phyloP scores from a whole-genome alignment of 768 basidiomycete species.

The Russula sp. region DNA sequence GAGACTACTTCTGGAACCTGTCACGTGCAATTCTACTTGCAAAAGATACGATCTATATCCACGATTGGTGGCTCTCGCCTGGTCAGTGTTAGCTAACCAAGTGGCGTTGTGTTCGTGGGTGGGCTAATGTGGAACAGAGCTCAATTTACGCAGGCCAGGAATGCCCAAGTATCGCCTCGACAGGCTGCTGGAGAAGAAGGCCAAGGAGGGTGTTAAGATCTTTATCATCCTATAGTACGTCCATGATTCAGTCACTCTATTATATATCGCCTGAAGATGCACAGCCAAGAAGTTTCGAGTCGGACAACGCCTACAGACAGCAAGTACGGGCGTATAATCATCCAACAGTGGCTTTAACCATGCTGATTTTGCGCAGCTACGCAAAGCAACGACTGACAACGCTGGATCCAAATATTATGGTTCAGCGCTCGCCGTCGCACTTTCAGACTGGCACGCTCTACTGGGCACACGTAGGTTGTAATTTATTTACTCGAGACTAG shows the following conservation, averaged over 20 bases:
- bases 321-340: constrained; percentile 44
- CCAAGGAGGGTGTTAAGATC: constrained; percentile 92
- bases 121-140: constrained; percentile 38
- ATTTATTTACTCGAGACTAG: neutral
- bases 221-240: constrained; percentile 89
- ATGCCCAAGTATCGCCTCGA: constrained; percentile 86
- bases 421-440: constrained; percentile 95
- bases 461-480: constrained; percentile 84
- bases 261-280: neutral
- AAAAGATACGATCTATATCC: constrained; percentile 84
- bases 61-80: constrained; percentile 97
- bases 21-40: constrained; percentile 87
- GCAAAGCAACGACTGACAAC: constrained; percentile 73
- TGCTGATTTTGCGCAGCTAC: constrained; percentile 43
- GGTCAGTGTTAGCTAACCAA: constrained; percentile 35
- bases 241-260: neutral
- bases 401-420: constrained; percentile 88
- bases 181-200: constrained; percentile 78
- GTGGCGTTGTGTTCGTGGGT: neutral
- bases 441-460: constrained; percentile 97
- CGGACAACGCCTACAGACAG: constrained; percentile 92
- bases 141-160: constrained; percentile 77
- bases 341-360: neutral
- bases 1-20: constrained; percentile 98
- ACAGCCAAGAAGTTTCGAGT: constrained; percentile 90